Evolutionary conservation across 345 rosid genomes (phyloP), one percentile per base, ranked within the genome.

Genomic region (Theobroma cacao): DNA sequence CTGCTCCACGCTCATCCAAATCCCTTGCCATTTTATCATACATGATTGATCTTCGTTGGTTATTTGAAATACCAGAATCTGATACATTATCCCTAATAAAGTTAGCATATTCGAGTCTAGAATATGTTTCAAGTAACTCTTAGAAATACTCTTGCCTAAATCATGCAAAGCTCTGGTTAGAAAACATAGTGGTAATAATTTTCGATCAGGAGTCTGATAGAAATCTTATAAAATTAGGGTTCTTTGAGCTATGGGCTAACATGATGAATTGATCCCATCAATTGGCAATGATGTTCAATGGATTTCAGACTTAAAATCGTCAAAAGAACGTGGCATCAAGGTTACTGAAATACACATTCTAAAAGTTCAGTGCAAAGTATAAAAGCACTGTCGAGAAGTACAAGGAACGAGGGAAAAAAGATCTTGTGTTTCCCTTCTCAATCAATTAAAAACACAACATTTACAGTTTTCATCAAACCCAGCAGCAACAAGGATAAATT

Each of bases 11-110:
- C 77, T 91, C 95, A 79, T 89, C 91, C 84, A 92, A 84, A 85
- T 92, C 97, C 81, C 80, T 86, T 56, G 83, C 94, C 99, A 96
- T 91, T 82, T 86, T 88, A 84, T 90, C 91, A 77, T 94, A 94
- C 84, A 96, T 80, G 65, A 72, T 81, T 12, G 84, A 78, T 82
- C 98, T 88, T 79, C 67, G 86, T 50, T 92, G 90, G 70, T 59
- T 70, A 78, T 84, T 84, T 64, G 91, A 59, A 20, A 61, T 66
- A 67, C 80, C 63, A 72, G 83, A 77, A 84, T 82, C 94, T 91
- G 86, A 81, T 77, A 62, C 61, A 82, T 26, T 2, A 62, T 26
- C 66, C 50, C 48, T 43, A 67, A 22, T 31, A 52, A 72, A 65
- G 17, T 50, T 62, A 34, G 47, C 62, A 58, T 43, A 41, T 50